phyloP scores from a whole-genome alignment of 208 protist genomes.

The Tetramitus jugosus region DNA sequence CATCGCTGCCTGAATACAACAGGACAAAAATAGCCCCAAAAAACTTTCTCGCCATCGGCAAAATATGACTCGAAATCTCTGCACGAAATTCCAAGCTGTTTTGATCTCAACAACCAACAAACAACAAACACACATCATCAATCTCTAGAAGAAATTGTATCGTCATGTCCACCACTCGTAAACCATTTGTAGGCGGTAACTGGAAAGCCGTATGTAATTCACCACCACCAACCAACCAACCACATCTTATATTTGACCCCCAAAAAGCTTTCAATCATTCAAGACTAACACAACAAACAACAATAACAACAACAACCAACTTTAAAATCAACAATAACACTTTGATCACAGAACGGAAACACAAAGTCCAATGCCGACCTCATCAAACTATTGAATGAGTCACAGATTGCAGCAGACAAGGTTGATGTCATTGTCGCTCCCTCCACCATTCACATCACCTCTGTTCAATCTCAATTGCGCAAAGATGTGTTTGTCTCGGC shows the following conservation, averaged over 20 bases:
- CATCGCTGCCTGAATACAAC: no score
- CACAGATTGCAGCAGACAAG: conserved; percentile 44
- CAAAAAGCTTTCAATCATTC: conserved; percentile 3
- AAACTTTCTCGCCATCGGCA: no score
- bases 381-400: conserved; percentile 57
- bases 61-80: no score
- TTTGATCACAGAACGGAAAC: conserved; percentile 66
- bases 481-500: conserved; percentile 62
- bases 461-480: conserved; percentile 56
- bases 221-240: background rate
- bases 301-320: no score
- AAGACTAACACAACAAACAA: no score
- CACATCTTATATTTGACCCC: no score
- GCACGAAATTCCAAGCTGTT: no score
- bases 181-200: conserved; percentile 74
- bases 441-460: conserved; percentile 63
- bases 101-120: no score
- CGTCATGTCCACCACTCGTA: no score
- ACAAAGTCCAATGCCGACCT: conserved; percentile 57
- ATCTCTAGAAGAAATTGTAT: no score
- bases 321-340: background rate
- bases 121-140: no score
- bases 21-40: no score
- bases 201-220: conserved; percentile 68
- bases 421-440: conserved; percentile 75